Base-by-base conservation (phyloP, 2,329 filamentous ascomycete species). In the Diaporthe helianthi region DNA sequence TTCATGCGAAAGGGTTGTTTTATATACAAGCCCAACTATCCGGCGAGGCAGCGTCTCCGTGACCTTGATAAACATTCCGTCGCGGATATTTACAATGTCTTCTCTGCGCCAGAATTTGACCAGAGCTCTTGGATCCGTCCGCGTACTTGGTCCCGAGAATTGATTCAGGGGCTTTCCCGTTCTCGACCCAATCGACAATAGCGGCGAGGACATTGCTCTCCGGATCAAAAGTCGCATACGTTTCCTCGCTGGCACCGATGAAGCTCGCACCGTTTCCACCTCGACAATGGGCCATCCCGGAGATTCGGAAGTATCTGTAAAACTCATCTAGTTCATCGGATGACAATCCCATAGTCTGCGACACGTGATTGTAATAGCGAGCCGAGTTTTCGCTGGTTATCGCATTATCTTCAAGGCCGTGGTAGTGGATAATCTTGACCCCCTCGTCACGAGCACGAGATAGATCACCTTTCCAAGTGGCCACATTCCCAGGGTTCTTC, bases 231-330 rank as follows among this genome's bases (percentile, higher is more conserved):
- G 69, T 10, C 76, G 80, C 61, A 5, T 76, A 9, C 75, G 74
- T 5, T 72, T 51, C 10, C 69, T 67, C n/a, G 61, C 46, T 68
- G 29, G 79, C 76, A 4, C 78, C 76, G 19, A 79, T 74, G 9
- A 71, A 71, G 1, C 66, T 76, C 2, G 83, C 82, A 2, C 83
- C 83, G 15, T 75, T 74, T 8, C 85, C 85, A 9, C 82, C 82
- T 8, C 55, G 70, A 73, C 86, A 88, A 74, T 88, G 86, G 1
- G 75, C 78, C 78, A 86, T 84, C 6, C 86, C 85, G 13, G 80
- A 81, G 71, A 88, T 81, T 41, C 80, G 80, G 78, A 88, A 88
- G 75, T 80, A 83, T 63, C 85, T 80, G 72, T 85, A 84, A 69
- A 83, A 84, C 0, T 76, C 73, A 68, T 84, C 82, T 2, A 84